Evolutionary conservation across 371 early-diverging fungal genomes (phyloP), one percentile per base, ranked within the genome.

Genomic region (Mucor irregularis): DNA sequence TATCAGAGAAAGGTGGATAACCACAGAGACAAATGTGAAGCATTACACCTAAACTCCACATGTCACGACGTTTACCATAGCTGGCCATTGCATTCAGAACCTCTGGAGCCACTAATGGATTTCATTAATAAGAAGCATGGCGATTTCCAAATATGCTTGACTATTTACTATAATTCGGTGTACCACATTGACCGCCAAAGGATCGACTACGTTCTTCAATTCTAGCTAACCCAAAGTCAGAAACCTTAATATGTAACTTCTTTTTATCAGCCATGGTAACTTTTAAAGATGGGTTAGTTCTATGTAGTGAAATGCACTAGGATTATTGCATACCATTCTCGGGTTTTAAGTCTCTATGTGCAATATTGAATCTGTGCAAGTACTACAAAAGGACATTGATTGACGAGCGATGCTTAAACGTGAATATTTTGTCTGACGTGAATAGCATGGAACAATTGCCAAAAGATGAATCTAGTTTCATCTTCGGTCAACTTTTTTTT

Each of bases 31-130:
- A 90, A 50, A 99, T 94, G 72, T 98, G 99, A 19, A 99, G 83
- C 56, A 99, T 97, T 0, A 99, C 99, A 14, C 99, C 99, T 14
- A 98, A 73, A 43, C 97, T 94, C 99, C 99, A 99, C 71, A 98
- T 79, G 62, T 99, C 99, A 17, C 98, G 94, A 54, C 88, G 86
- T 26, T 85, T 84, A 30, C 88, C 89, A 68, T 97, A 96, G 2
- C 78, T 62, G 43, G 70, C 74, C 0, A 66, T 61, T n/a, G 80
- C 75, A 25, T 69, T 73, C 54, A 99, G 70, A 1, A 99, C 88
- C 69, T 99, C 99, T 2, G 99, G 99, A 0, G 99, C 92, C n/a
- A 90, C 90, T 85, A 37, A 33, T 30, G 17, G 11, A 19, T n/a
- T n/a, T 9, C 1, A 22, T 51, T 28, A 2, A n/a, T n/a, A n/a